Evolutionary conservation across 1,284 basidiomycete species (phyloP), one percentile per base, ranked within the genome.

Genomic region (Apiotrichum porosum): DNA sequence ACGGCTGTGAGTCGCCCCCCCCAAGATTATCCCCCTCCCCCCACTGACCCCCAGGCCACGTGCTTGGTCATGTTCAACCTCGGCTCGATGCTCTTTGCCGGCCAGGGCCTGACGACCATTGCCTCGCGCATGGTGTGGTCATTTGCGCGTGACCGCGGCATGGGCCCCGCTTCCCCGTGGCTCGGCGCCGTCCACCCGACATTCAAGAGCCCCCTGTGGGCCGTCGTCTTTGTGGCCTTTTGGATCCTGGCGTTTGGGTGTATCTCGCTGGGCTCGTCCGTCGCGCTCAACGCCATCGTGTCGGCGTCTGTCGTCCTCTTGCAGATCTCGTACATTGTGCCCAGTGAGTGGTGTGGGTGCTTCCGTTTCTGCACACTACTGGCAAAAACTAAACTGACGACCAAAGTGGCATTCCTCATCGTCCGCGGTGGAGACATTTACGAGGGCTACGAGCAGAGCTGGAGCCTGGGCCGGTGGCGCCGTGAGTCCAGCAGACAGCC

Each of bases 111-210:
- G 56, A 78, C 79, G 52, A 82, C 81, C 42, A 81, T 81, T 3
- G 78, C 81, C 10, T 83, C 81, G 1, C 78, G 84, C 9, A 80
- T 83, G 58, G 80, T 81, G 4, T 82, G 82, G 75, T 79, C 81
- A 28, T 85, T 86, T 56, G 82, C 83, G 0, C 77, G 83, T 1
- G 85, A 86, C 69, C 75, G 76, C 49, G 83, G 82, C 3, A 75
- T 85, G 18, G 57, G 51, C 22, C 83, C 80, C 1, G 77, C 82
- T 52, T 78, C 79, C 28, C 43, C 44, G 3, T 66, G 75, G 47
- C 81, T 84, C 62, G 66, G 79, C 1, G 69, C 69, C 28, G 72
- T 83, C 47, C 77, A 79, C 57, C 54, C 55, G 32, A 24, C 19
- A 10, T 67, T 68, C 15, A 77, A 77, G 49, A 76, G 81, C 5